phyloP scores from a whole-genome alignment of 192 early-diverging fungal genomes.

The Coemansia sp. region DNA sequence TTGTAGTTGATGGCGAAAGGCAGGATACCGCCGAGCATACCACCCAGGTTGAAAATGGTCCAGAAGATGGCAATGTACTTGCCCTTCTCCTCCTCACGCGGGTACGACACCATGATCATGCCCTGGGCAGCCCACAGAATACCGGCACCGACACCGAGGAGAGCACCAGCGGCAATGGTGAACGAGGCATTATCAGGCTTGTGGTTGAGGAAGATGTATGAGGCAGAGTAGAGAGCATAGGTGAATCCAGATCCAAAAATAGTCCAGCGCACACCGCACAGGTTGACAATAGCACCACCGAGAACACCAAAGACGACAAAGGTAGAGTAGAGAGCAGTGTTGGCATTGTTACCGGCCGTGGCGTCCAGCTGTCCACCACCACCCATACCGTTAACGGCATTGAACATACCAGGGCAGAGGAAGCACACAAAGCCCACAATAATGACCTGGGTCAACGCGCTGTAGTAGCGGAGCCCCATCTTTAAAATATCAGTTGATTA shows the following conservation, averaged over 20 bases:
- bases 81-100: constrained; percentile 67
- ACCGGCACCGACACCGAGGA: constrained; percentile 73
- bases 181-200: constrained; percentile 52
- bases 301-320: constrained; percentile 68
- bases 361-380: constrained; percentile 56
- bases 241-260: constrained; percentile 58
- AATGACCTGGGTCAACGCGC: constrained; percentile 57
- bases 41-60: constrained; percentile 76
- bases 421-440: constrained; percentile 64
- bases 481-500: too few species aligned
- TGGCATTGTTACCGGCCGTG: constrained; percentile 57
- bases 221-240: constrained; percentile 65
- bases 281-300: constrained; percentile 67
- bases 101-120: constrained; percentile 75
- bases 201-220: constrained; percentile 58
- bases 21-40: constrained; percentile 64
- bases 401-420: constrained; percentile 71
- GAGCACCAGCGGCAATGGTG: constrained; percentile 61
- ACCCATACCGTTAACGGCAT: constrained; percentile 55
- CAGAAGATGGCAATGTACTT: constrained; percentile 75
- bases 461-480: constrained; percentile 41
- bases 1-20: constrained; percentile 58
- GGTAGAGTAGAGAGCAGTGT: constrained; percentile 63
- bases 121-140: constrained; percentile 66
- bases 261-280: constrained; percentile 60